Base-by-base conservation (phyloP, 1,284 basidiomycete genomes). In the Blastosporella zonata region DNA sequence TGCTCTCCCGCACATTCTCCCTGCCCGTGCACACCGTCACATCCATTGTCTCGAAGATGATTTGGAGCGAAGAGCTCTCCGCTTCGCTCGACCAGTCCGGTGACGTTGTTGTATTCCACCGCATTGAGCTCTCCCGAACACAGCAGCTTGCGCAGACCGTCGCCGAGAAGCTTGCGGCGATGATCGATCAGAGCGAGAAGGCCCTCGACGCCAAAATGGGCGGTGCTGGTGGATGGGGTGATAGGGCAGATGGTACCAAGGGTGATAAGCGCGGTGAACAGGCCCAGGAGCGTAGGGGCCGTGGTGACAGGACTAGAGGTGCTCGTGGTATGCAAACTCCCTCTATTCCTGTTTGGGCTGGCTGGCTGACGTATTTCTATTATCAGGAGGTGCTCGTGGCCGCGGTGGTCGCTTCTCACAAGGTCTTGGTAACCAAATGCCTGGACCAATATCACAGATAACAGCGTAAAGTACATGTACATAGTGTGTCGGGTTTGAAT, bases 131-230 rank as follows among this genome's bases (percentile, higher is more conserved):
- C 37, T 83, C 90, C 25, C 87, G 92, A 47, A 77, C 90, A n/a
- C 96, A 99, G 68, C 86, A 93, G 62, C 74, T 97, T 5, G 89
- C 93, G 3, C 85, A 90, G 61, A 82, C 84, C 49, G 79, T 99
- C 41, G 89, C 96, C 3, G 95, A 98, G 62, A 91, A 92, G 69
- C 82, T 94, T 21, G 84, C 81, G 37, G 73, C 78, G 28, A 77
- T 98, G 79, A 84, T 96, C n/a, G 96, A 98, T 64, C 87, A 91
- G 64, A 98, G 95, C 66, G 95, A 98, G 71, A 96, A 97, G 74
- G 74, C 83, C n/a, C 73, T 98, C 45, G 95, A 98, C 66, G 67
- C 79, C 60, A 96, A 96, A 70, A 79, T 96, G 55, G 91, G 92
- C 39, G 79, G 78, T 12, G 70, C 73, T 36, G 70, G 73, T 23